Evolutionary conservation across 352 stramenopile genomes (phyloP), one percentile per base, ranked within the genome.

Genomic region (Phytopythium delawarense): DNA sequence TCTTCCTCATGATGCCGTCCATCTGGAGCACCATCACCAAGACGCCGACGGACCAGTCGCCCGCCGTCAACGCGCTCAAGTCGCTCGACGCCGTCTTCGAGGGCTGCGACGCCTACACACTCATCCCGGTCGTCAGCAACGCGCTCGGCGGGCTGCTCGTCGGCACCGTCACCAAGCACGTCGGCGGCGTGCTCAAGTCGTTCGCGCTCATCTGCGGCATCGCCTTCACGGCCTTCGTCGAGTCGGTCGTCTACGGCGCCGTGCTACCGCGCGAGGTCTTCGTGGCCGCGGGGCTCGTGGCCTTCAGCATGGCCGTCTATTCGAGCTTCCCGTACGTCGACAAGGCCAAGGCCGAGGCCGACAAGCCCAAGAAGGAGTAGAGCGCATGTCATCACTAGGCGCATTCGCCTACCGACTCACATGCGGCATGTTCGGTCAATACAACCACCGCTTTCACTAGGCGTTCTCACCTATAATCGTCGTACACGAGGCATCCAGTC

Each of bases 111-210:
- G 63, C 63, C 30, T 82, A 70, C 62, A 96, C 87, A 25, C 71
- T 92, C 40, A 80, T 97, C 34, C 89, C 89, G 1, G 81, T 96
- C 4, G 59, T 95, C 30, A 84, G 73, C 54, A 94, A 94, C 60
- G 88, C 88, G 1, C 48, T 88, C 32, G 89, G 89, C 21, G 89
- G 89, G 0, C 63, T 97, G 46, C 71, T 97, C 30, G 89, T 97
- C 12, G 88, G 89, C 39, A 82, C 87, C 25, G 88, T 96, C 44
- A 97, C 88, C 16, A 96, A 96, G 64, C 74, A 96, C 59, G 81
- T 93, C 7, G 89, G 89, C n/a, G 89, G 88, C n/a, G 88, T 97
- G 51, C 71, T 93, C 63, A 97, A 97, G 68, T 92, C 85, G 6
- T 97, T 96, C 54, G 83, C 88, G 15, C 69, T 97, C 40, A 91